These are phyloP conservation scores for Saccharomyces hybrid DNA, from an alignment of 1,139 yeast species.

Conservation along the genomic window DNA sequence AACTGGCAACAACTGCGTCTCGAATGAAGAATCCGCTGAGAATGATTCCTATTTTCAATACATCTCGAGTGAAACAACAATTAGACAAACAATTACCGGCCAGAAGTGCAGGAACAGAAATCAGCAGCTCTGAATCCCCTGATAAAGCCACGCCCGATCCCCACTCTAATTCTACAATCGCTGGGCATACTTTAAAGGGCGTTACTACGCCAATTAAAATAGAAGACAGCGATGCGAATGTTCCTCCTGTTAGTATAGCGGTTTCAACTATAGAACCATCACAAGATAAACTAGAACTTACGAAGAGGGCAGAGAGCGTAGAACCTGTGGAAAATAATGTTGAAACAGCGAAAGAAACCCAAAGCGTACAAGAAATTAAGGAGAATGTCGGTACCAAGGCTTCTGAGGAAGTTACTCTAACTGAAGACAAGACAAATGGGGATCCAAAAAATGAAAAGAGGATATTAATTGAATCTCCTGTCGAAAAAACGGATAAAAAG, in stretches of 20 bases:
- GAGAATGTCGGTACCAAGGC: not conserved
- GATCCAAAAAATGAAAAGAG: not conserved
- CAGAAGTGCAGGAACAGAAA: not conserved
- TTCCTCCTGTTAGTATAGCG: not conserved
- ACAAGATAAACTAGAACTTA: not conserved
- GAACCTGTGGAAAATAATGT: not conserved
- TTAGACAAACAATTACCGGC: not conserved
- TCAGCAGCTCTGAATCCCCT: not conserved
- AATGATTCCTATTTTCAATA: conserved; percentile 18
- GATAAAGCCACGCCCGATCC: not conserved
- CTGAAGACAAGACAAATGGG: not conserved
- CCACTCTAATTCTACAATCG: not conserved
- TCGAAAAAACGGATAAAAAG: not conserved
- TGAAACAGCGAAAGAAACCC: not conserved
- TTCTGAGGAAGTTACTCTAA: not conserved
- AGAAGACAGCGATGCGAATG: not conserved
- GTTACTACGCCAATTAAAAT: not conserved
- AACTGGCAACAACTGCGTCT: not conserved
- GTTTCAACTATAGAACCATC: not conserved
- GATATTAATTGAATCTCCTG: not conserved
- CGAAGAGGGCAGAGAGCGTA: not conserved
- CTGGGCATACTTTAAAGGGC: not conserved
- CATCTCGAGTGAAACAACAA: not conserved
- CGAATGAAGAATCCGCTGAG: not conserved
- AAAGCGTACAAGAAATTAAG: not conserved